Evolutionary conservation across 2,329 filamentous ascomycete genomes (phyloP), one percentile per base, ranked within the genome.

Genomic region (Fusarium cicatricum): DNA sequence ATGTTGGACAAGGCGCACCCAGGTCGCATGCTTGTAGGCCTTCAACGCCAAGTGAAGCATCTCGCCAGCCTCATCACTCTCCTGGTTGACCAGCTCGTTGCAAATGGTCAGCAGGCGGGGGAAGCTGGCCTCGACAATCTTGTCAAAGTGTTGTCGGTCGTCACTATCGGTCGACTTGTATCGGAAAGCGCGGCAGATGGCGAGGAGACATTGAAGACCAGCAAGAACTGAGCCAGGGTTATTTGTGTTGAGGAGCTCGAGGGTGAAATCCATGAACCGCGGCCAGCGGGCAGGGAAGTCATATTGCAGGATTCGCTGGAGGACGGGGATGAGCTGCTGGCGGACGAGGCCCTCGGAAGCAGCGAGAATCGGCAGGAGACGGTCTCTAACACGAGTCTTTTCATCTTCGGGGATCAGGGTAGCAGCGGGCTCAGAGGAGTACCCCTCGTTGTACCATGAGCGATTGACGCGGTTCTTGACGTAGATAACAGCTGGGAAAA

Each of bases 11-110:
- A 52, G 44, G 40, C 71, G 32, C 72, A 96, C 91, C 83, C 96
- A 99, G 70, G 96, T 96, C 41, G 95, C 93, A 78, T 99, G 94
- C 80, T 99, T 99, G 79, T 96, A 99, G 32, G 92, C 89, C 81
- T 99, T 99, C 71, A 99, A 84, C 50, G 96, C 91, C 54, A 96
- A 89, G 72, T 96, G 90, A 66, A 99, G 82, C 90, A 99, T 98
- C 79, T 98, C 95, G 55, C 91, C 94, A 15, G 94, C 95, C 77
- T 99, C 95, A 66, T 96, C 82, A 72, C 91, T 97, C 72, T 91
- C 91, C 79, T 98, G 93, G 65, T 91, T 89, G 39, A 97, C 90
- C 68, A 98, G 80, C 74, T 91, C 90, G 72, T 91, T 92, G 67
- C 93, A 96, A 70, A 99, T 95, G 60, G 84, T 82, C 65, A 98